Evolutionary conservation across 768 basidiomycete species (phyloP), one percentile per base, ranked within the genome.

Genomic region (Dioszegia hungarica): DNA sequence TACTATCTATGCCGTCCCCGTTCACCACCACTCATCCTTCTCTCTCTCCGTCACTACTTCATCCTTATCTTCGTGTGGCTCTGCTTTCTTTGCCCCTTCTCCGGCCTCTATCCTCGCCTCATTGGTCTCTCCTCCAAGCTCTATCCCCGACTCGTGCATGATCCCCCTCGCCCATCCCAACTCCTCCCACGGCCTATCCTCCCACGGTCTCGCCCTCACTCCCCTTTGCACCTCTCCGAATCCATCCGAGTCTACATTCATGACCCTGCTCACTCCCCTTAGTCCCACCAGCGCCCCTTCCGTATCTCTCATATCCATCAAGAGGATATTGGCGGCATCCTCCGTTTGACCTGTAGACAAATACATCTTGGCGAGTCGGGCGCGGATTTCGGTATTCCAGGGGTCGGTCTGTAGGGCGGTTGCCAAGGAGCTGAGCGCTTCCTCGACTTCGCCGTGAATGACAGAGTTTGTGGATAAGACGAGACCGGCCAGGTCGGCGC

Each of bases 401-500:
- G 57, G 61, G 22, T 64, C 46, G 2, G 57, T 29, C 15, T 52
- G 57, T 5, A 56, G 40, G 1, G 62, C 58, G 5, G 47, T 29
- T 25, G 67, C 47, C 2, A 71, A 54, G 8, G 66, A 38, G 2
- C 44, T 34, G 19, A 59, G 38, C 5, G 62, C 66, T 17, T 59
- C 59, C 3, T 59, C 61, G 24, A 38, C 5, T 6, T 64, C 25
- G 19, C 52, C 59, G 28, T 60, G 44, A 4, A 41, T 24, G 15
- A 92, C 81, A 67, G 86, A 80, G 66, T 91, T 84, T 62, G 86
- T 83, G 9, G 84, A 79, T 10, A 90, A 78, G 52, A 95, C 79
- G 71, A 86, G 83, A 40, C 85, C 81, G 31, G 89, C 85, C 60
- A 88, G 82, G 56, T 85, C 79, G 34, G 79, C 73, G 9, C 86